Evolutionary conservation across 2,329 filamentous ascomycete species (phyloP), one percentile per base, ranked within the genome.

Genomic region (Beauveria bassiana): DNA sequence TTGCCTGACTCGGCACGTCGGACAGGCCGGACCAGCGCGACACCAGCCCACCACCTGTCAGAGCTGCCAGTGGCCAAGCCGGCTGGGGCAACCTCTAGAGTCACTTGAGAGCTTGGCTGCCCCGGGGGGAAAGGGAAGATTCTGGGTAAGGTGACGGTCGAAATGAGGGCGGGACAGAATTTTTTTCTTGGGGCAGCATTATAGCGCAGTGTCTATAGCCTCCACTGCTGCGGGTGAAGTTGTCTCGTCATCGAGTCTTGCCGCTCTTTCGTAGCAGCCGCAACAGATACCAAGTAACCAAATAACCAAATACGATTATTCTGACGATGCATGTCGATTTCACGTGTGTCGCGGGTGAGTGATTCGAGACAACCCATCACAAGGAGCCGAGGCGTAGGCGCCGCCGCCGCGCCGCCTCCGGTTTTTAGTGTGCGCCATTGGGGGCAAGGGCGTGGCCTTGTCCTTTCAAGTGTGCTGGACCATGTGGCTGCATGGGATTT

Each of bases 361-460:
- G 42, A 28, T 42, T 31, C 28, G 26, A 26, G 50, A 46, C 40
- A 54, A 10, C 6, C 6, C 45, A 34, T 61, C 52, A 61, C 53
- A 61, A 61, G 60, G 22, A 61, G 53, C 60, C 60, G 60, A 61
- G 60, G 60, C 52, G 53, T 26, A 40, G 5, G 5, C 28, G 47
- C 50, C 40, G 58, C 42, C n/a, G 38, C 38, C 18, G 50, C 45
- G 55, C 53, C 26, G 40, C 54, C 54, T 40, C 26, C 40, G 42
- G n/a, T 20, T n/a, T 59, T 54, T 61, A 46, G 49, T 61, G 43
- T 31, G 49, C 40, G 58, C 49, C 49, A 45, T 51, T n/a, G 4
- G 24, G 53, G 46, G 14, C 40, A 43, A 42, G 26, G 34, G 10
- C 34, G 34, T 16, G 2, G 34, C 10, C 22, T 38, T 38, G 5